Evolutionary conservation across 495 filamentous ascomycete species (phyloP), one percentile per base, ranked within the genome.

Genomic region (Beverwykella pulmonaria): DNA sequence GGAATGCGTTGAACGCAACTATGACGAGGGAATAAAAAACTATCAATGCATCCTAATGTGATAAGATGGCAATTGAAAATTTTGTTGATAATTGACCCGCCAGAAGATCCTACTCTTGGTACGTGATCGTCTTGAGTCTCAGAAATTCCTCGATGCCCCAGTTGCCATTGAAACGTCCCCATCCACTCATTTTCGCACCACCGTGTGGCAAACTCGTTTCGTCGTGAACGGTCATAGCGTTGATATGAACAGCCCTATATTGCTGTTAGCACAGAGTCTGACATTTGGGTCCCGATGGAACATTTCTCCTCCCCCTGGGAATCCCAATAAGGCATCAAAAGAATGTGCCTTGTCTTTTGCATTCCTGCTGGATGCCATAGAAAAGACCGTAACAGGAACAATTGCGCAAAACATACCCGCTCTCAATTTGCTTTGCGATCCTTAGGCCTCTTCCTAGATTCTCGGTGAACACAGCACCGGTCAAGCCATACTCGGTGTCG

Each of bases 71-170:
- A n/a, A n/a, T n/a, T n/a, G n/a, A n/a, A n/a, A n/a, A n/a, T n/a
- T n/a, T n/a, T n/a, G n/a, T n/a, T n/a, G n/a, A n/a, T n/a, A n/a
- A n/a, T n/a, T n/a, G n/a, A n/a, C n/a, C n/a, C n/a, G n/a, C n/a
- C n/a, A n/a, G n/a, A n/a, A n/a, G 12, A 34, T 34, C 48, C 52
- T 57, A 71, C 44, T 66, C 65, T 32, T 76, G 76, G 68, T 86
- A 96, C 5, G 92, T 96, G 2, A 96, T 82, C 1, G 88, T 92
- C 84, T 97, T 97, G 30, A 86, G 87, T 76, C 87, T 83, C 74
- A 93, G 74, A 83, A 92, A 97, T 79, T 97, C 93, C 27, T 90
- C 74, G 14, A 85, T 78, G 2, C 83, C 86, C 55, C 75, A 75
- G 30, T 75, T 70, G 12, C 77, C 84, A 64, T 83, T 84, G 75